Evolutionary conservation across 139 green algal genomes (phyloP), one percentile per base, ranked within the genome.

Genomic region (Auxenochlorella pyrenoidosa): DNA sequence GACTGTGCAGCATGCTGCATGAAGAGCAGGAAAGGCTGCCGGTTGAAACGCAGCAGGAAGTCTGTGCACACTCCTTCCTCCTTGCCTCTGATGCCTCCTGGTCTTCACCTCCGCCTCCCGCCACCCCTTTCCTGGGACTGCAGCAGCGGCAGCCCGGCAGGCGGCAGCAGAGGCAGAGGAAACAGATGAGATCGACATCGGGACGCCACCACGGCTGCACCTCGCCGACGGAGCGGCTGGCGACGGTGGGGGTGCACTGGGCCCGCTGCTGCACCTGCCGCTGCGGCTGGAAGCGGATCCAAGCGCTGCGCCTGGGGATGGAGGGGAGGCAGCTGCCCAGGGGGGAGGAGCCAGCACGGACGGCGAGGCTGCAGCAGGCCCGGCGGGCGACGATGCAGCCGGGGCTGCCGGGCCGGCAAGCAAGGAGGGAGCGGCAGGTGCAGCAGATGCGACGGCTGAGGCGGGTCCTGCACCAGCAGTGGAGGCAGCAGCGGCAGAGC

Each of bases 111-210:
- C n/a, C n/a, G n/a, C n/a, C n/a, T n/a, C n/a, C n/a, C n/a, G n/a
- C n/a, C n/a, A n/a, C n/a, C n/a, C 47, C 47, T 54, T 63, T 2
- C 54, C 54, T 22, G 54, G 54, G 15, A 63, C 60, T 44, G 51
- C 54, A 76, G 68, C 43, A 44, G 44, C 30, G 36, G 81, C 26
- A 5, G 2, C 54, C 58, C 70, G 70, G 16, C 70, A 43, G 59
- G 43, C 66, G 58, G 44, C 40, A 24, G 40, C 73, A 41, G 82
- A 47, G 43, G 65, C 58, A 28, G 87, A 86, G 2, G 85, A 83
- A 18, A 75, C 82, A 16, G 65, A 30, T 28, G 84, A 90, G 0
- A 82, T 91, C 18, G 90, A 91, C 75, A 89, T 91, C 36, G 36
- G 58, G 36, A 75, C 58, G 36, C 58, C 59, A 6, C 51, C n/a